Base-by-base conservation (phyloP, 2,329 filamentous ascomycete species). In the Nectriaceae sp. region DNA sequence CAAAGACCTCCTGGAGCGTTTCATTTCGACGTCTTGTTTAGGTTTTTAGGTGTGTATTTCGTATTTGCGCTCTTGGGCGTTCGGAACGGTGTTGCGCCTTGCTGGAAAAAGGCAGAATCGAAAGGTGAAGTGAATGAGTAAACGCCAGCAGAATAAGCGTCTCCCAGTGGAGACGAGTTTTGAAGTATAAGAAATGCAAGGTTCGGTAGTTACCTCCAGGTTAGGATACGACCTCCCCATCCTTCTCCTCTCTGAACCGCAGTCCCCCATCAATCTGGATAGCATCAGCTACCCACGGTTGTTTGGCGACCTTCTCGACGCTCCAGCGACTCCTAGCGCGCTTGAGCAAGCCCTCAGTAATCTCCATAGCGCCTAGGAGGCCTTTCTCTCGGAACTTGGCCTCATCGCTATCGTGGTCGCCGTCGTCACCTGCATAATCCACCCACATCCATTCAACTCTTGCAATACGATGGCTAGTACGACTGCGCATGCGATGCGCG, bases 401-500 rank as follows among this genome's bases (percentile, higher is more conserved):
- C 53, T 75, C 71, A 56, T 82, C 76, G 3, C 77, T 78, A 41
- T 96, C 90, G 77, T 95, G 94, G 46, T 96, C 90, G 29, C 90
- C 91, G 46, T 95, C 89, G 11, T 87, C 84, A 48, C 91, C 87
- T 2, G 85, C 90, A 65, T 88, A 96, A 51, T 88, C 84, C 52
- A 90, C 85, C 94, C 94, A 99, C 40, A 88, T 84, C 94, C 94
- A 99, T 65, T 99, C 94, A 42, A 92, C 89, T 29, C 94, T 80
- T 2, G 94, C 94, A 52, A 99, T 97, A n/a, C 92, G 86, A 66
- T 99, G 94, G 44, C 88, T 93, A 0, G 90, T 93, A 46, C 90
- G 79, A 59, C 88, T 92, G 60, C 88, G 78, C 80, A 90, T 87
- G 59, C 87, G 84, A 55, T 87, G 81, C 21, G 83, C 83, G 60